phyloP scores from a whole-genome alignment of 2,329 filamentous ascomycete genomes.

The Botryotinia calthae region DNA sequence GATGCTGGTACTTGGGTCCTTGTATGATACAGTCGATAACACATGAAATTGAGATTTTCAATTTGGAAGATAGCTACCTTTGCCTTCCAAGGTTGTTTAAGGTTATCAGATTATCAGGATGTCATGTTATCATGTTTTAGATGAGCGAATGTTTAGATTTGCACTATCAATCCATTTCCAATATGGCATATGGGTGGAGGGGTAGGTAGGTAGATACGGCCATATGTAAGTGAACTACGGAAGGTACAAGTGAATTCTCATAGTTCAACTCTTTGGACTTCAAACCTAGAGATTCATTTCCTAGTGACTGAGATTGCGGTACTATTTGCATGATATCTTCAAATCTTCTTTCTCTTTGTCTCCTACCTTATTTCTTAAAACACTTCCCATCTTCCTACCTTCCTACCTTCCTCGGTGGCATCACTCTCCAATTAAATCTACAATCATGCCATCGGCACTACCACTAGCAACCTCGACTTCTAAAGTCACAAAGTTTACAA shows the following conservation, averaged over 20 bases:
- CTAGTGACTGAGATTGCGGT: slow-evolving; percentile 10
- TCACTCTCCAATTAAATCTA: slow-evolving; percentile 22
- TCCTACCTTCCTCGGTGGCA: neutral
- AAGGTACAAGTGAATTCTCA: neutral
- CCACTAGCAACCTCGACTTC: slow-evolving; percentile 37
- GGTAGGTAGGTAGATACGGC: neutral
- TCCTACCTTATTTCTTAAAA: neutral
- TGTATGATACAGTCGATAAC: neutral
- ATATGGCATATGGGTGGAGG: neutral
- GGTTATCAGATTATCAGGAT: neutral
- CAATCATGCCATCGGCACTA: slow-evolving; percentile 42
- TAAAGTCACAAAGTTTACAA: slow-evolving; percentile 82
- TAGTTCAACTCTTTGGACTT: neutral
- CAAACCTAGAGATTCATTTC: neutral
- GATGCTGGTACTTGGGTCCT: neutral
- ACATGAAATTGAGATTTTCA: neutral
- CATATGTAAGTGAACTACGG: neutral
- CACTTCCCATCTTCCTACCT: slow-evolving; percentile 5
- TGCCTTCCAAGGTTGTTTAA: neutral
- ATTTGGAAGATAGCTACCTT: neutral
- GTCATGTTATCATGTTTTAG: neutral
- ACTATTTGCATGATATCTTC: neutral
- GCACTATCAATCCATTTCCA: neutral
- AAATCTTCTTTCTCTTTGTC: slow-evolving; percentile 6
- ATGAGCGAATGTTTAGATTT: neutral